Percentiles rank a stretch among this genome's conserved stretches.
Evolutionary conservation across 2,329 filamentous ascomycete species (phyloP).

Genomic region (Fusarium sp.): DNA sequence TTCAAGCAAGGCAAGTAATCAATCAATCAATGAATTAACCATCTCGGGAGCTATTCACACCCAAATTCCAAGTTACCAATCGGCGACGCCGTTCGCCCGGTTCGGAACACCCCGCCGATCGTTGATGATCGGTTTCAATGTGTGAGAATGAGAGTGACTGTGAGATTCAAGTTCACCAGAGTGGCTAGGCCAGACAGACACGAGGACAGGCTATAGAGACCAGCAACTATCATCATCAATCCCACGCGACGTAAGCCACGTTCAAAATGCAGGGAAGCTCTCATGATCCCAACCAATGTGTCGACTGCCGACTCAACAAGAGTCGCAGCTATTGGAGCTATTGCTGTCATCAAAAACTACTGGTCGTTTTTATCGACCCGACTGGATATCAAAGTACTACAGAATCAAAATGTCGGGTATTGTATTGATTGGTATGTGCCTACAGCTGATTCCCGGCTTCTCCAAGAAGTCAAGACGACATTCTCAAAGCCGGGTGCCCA

Average conservation of each 20-base stretch:
- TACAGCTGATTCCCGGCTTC: constrained; percentile 70
- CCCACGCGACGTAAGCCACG: constrained; percentile 31
- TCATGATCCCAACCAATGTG: constrained; percentile 17
- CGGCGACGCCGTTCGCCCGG: constrained; percentile 40
- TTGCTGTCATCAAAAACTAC: constrained; percentile 4
- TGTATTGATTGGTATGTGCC: constrained; percentile 56
- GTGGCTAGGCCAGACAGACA: not conserved
- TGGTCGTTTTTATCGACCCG: not conserved
- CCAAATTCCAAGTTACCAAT: constrained; percentile 29
- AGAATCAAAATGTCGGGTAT: not conserved
- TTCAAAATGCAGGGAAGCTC: constrained; percentile 15
- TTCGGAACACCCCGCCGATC: constrained; percentile 39
- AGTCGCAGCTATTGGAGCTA: not conserved
- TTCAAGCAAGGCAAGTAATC: constrained; percentile 13
- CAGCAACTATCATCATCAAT: constrained; percentile 17
- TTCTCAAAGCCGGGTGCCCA: constrained; percentile 67
- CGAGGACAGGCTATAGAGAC: not conserved
- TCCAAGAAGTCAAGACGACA: constrained; percentile 66
- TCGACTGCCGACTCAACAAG: constrained; percentile 28
- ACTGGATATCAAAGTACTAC: not conserved
- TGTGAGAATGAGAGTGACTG: constrained; percentile 13
- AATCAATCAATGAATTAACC: not conserved
- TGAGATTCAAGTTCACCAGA: not conserved
- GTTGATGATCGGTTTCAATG: constrained; percentile 28
- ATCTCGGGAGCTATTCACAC: constrained; percentile 18